These are phyloP conservation scores for Candida boidinii DNA, from an alignment of 805 yeast genomes.

Conservation along the genomic window DNA sequence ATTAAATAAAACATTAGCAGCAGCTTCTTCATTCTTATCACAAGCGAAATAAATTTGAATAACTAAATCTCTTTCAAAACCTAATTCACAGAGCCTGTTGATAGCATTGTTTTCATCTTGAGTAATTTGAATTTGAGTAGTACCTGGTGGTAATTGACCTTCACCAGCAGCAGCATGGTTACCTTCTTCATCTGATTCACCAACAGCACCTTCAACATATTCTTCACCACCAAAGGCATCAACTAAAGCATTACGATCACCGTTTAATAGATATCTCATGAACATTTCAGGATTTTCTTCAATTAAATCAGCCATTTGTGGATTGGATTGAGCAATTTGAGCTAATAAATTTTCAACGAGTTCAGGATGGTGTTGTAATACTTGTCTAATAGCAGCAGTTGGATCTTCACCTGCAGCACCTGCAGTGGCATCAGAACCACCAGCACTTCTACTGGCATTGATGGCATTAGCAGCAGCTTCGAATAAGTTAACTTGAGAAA, in stretches of 20 bases:
- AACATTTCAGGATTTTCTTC: conserved; percentile 88
- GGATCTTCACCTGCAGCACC: conserved; percentile 26
- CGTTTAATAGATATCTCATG: conserved; percentile 61
- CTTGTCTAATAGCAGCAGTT: conserved; percentile 58
- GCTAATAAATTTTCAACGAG: conserved; percentile 77
- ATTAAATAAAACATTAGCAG: conserved; percentile 84
- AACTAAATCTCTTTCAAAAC: conserved; percentile 81
- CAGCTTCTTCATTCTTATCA: conserved; percentile 93
- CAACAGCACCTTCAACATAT: conserved; percentile 28
- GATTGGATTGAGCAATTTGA: conserved; percentile 73
- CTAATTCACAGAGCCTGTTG: conserved; percentile 80
- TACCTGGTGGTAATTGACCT: conserved; percentile 31
- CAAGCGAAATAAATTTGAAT: conserved; percentile 96
- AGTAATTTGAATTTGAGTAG: conserved; percentile 53
- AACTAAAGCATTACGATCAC: conserved; percentile 46
- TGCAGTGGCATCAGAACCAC: conserved; percentile 14
- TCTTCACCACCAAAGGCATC: conserved; percentile 31
- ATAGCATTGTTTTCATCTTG: conserved; percentile 88
- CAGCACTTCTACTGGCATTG: conserved; percentile 20
- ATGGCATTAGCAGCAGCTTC: conserved; percentile 29
- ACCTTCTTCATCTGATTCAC: conserved; percentile 28
- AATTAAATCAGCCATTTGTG: conserved; percentile 74
- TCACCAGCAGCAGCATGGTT: conserved; percentile 26
- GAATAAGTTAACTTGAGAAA: conserved; percentile 37
- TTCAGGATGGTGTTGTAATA: conserved; percentile 81